These are phyloP conservation scores for Pseudogymnoascus sp. DNA, from an alignment of 2,329 filamentous ascomycete genomes.

Conservation along the genomic window DNA sequence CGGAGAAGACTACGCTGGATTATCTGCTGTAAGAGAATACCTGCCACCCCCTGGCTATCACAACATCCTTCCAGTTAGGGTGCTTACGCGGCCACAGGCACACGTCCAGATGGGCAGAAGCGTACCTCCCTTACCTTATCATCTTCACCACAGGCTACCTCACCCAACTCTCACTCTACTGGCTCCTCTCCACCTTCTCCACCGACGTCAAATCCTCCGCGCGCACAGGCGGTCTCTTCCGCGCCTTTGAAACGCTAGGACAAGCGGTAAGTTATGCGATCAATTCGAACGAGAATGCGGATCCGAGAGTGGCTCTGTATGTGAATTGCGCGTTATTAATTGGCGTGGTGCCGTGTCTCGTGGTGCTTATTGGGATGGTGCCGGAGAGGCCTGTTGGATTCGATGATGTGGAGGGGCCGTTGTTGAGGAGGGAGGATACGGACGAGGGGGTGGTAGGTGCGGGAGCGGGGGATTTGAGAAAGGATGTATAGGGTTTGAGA, in stretches of 20 bases:
- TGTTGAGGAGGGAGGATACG: neutral
- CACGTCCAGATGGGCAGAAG: slow-evolving; percentile 16
- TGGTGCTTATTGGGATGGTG: slow-evolving; percentile 14
- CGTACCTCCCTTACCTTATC: slow-evolving; percentile 18
- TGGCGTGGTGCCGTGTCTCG: slow-evolving; percentile 14
- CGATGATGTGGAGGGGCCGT: slow-evolving; percentile 12
- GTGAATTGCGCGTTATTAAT: slow-evolving; percentile 16
- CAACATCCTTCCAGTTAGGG: neutral
- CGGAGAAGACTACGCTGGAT: slow-evolving; percentile 12
- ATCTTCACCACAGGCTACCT: slow-evolving; percentile 18
- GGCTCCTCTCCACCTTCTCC: slow-evolving; percentile 32
- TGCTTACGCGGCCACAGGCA: neutral
- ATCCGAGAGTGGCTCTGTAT: slow-evolving; percentile 13
- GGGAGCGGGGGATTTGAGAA: neutral
- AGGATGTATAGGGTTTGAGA: neutral
- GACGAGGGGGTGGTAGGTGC: neutral
- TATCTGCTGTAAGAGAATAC: slow-evolving; percentile 13
- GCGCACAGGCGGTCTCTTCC: slow-evolving; percentile 27
- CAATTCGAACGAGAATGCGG: slow-evolving; percentile 21
- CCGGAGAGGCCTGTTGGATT: slow-evolving; percentile 11
- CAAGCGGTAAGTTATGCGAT: slow-evolving; percentile 28
- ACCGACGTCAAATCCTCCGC: slow-evolving; percentile 29
- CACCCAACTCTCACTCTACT: slow-evolving; percentile 27
- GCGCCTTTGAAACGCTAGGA: slow-evolving; percentile 26
- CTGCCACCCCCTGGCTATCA: neutral